Conservation (phyloP, 371 early-diverging fungal species). For the Mucor irregularis region DNA sequence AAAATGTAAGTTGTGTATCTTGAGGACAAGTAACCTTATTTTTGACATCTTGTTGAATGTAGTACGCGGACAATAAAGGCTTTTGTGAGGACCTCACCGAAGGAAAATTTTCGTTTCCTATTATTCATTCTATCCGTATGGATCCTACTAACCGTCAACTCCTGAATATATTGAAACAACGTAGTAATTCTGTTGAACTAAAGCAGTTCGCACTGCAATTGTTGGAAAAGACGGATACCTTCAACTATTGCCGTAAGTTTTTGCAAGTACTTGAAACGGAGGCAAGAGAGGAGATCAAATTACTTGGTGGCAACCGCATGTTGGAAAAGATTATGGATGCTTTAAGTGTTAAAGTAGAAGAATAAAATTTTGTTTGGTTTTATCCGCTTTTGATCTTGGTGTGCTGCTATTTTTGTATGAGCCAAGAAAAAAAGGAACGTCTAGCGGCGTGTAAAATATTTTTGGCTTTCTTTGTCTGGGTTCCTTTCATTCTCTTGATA, state of each 20-base stretch:
- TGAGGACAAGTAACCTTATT: neutral
- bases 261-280: conserved; percentile 61
- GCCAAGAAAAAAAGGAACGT: neutral
- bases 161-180: conserved; percentile 83
- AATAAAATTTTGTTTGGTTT: too few species aligned
- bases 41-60: neutral
- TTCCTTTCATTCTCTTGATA: too few species aligned
- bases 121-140: conserved; percentile 80
- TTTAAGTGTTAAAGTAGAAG: conserved; percentile 5
- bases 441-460: too few species aligned
- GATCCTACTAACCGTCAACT: conserved; percentile 65
- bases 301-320: conserved; percentile 77
- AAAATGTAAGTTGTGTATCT: conserved; percentile 47
- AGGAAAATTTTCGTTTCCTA: conserved; percentile 95
- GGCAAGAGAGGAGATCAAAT: conserved; percentile 58
- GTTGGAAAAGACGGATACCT: conserved; percentile 74
- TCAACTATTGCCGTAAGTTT: conserved; percentile 72
- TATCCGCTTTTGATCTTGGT: too few species aligned
- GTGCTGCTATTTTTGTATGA: too few species aligned
- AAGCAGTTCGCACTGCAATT: conserved; percentile 85
- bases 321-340: conserved; percentile 54
- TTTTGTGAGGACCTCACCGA: conserved; percentile 97
- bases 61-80: conserved; percentile 91
- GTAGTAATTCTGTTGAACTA: conserved; percentile 77
- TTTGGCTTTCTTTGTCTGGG: too few species aligned